Evolutionary conservation across 805 yeast species (phyloP).

Genomic region (Cyberlindnera xylosilytica): DNA sequence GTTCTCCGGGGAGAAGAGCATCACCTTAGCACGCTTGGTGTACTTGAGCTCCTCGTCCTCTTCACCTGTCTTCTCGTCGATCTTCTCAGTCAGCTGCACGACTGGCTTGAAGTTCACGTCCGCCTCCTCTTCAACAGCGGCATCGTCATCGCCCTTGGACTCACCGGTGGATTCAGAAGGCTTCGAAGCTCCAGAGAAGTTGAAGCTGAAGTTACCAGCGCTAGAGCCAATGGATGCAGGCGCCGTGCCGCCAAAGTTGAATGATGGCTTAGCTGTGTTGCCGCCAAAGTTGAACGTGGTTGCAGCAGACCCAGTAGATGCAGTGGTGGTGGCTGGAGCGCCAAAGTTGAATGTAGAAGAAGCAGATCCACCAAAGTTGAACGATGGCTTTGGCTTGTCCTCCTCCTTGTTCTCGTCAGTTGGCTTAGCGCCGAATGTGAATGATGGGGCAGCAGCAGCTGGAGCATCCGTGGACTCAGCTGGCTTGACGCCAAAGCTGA

Average conservation of each 20-base stretch:
- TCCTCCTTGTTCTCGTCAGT: neutral
- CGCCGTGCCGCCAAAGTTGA: constrained; percentile 11
- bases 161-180: neutral
- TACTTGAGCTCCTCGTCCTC: constrained; percentile 68
- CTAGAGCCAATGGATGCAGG: constrained; percentile 10
- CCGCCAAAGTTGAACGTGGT: constrained; percentile 29
- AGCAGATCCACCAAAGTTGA: constrained; percentile 29
- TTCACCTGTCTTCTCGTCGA: constrained; percentile 73
- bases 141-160: constrained; percentile 30
- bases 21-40: constrained; percentile 69
- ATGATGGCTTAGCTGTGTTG: constrained; percentile 6
- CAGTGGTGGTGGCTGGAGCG: too few species aligned
- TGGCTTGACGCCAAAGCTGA: constrained; percentile 12
- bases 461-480: constrained; percentile 22
- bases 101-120: constrained; percentile 46
- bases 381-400: constrained; percentile 15
- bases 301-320: constrained; percentile 6
- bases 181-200: constrained; percentile 21
- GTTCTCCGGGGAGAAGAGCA: constrained; percentile 52
- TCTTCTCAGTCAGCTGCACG: constrained; percentile 45
- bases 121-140: constrained; percentile 42
- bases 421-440: neutral
- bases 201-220: constrained; percentile 14
- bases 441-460: constrained; percentile 4
- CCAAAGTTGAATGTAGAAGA: constrained; percentile 11